Conservation (phyloP, 768 basidiomycete genomes). For the Termitomyces sp. region DNA sequence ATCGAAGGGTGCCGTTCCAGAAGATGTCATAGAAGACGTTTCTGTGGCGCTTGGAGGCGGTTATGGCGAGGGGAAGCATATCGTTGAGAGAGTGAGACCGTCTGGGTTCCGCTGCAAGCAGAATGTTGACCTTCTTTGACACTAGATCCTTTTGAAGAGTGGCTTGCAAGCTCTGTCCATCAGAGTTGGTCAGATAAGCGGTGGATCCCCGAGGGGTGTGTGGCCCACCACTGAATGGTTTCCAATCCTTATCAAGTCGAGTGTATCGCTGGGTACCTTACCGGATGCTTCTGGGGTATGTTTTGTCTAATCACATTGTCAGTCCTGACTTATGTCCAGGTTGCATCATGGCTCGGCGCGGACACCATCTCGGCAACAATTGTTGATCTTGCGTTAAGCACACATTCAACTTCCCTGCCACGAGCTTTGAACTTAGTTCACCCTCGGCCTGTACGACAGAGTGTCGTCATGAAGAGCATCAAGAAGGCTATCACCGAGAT, state of each 20-base stretch:
- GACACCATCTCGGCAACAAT: conserved; percentile 20
- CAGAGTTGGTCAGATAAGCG: conserved; percentile 33
- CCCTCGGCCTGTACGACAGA: conserved; percentile 24
- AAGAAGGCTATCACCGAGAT: neutral
- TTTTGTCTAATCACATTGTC: neutral
- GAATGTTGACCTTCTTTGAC: neutral
- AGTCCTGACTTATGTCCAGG: conserved; percentile 8
- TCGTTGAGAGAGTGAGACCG: conserved; percentile 25
- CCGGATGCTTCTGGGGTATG: conserved; percentile 24
- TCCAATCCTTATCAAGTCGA: conserved; percentile 32
- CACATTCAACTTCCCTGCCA: conserved; percentile 12
- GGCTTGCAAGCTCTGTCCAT: conserved; percentile 25
- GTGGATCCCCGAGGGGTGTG: conserved; percentile 27
- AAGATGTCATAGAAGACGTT: conserved; percentile 13
- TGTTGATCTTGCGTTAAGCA: conserved; percentile 22
- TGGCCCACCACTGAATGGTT: conserved; percentile 35
- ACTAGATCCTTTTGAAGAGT: conserved; percentile 25
- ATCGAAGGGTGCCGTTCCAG: conserved; percentile 17
- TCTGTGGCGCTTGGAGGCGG: conserved; percentile 1
- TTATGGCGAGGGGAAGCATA: conserved; percentile 30
- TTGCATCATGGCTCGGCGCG: conserved; percentile 25
- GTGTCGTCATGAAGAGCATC: neutral
- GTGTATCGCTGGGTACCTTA: conserved; percentile 21
- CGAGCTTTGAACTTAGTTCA: conserved; percentile 25
- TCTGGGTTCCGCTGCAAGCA: neutral